Evolutionary conservation across 2,329 filamentous ascomycete genomes (phyloP).

Genomic region (Chrysosporium keratinophilum): DNA sequence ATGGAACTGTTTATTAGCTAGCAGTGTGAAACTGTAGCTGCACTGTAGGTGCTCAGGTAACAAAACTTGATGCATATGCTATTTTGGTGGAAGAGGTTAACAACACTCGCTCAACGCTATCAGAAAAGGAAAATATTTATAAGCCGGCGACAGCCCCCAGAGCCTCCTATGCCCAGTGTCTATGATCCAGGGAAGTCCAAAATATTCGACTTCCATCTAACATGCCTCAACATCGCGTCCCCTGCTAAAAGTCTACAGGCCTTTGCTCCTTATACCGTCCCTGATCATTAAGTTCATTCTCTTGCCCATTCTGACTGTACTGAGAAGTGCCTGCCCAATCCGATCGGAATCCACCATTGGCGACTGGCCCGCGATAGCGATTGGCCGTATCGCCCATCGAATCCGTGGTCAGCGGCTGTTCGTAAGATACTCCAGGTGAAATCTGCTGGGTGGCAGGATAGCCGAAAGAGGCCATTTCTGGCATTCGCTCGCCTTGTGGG

Average conservation of each 20-base stretch:
- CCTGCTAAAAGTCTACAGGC: background rate
- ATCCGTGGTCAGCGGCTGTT: constrained; percentile 32
- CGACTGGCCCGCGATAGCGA: constrained; percentile 15
- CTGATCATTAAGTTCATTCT: background rate
- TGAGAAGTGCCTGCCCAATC: background rate
- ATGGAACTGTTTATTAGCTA: no score
- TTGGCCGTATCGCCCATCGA: constrained; percentile 27
- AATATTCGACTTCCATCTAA: background rate
- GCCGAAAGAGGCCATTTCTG: constrained; percentile 19
- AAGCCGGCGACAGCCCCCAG: background rate
- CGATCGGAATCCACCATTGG: background rate
- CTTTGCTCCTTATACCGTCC: background rate
- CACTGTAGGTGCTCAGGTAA: no score
- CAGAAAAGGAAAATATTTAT: background rate
- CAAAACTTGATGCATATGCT: no score
- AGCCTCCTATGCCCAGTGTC: background rate
- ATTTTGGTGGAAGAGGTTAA: no score
- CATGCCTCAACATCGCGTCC: background rate
- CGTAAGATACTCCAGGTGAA: constrained; percentile 21
- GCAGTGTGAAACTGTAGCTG: no score
- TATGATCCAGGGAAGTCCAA: background rate
- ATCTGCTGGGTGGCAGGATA: constrained; percentile 5
- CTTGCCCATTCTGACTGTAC: background rate
- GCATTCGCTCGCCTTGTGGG: constrained; percentile 32
- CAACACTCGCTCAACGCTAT: constrained; percentile 2